Conservation (phyloP, 2,329 filamentous ascomycete species). For the Apiospora rasikravindrae region DNA sequence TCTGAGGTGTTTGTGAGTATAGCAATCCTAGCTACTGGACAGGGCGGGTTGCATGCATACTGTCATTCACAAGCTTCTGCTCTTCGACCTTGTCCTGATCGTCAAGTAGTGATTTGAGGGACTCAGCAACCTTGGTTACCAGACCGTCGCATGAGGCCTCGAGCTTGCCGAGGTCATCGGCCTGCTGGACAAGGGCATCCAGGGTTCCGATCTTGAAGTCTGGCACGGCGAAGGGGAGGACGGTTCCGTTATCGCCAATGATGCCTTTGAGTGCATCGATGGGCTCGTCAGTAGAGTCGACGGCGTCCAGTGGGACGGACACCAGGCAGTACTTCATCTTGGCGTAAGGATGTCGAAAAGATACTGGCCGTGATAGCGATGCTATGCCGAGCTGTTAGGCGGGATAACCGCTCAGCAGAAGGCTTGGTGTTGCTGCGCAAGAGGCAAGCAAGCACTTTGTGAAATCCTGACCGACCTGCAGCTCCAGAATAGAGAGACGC, state of each 20-base stretch:
- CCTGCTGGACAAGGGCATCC: slow-evolving; percentile 93
- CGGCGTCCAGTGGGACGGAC: slow-evolving; percentile 87
- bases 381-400: slow-evolving; percentile 1
- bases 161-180: slow-evolving; percentile 91
- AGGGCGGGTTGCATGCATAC: slow-evolving; percentile 50
- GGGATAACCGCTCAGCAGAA: slow-evolving; percentile 16
- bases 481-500: neutral
- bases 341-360: neutral
- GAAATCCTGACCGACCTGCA: neutral
- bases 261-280: slow-evolving; percentile 76
- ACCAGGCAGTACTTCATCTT: slow-evolving; percentile 77
- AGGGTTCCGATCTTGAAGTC: slow-evolving; percentile 98
- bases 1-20: slow-evolving; percentile 57
- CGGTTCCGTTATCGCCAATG: slow-evolving; percentile 77
- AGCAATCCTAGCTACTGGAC: neutral
- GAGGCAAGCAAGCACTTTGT: neutral
- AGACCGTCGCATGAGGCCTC: slow-evolving; percentile 80
- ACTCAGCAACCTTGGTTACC: slow-evolving; percentile 87
- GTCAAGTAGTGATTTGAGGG: slow-evolving; percentile 80
- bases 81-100: slow-evolving; percentile 82
- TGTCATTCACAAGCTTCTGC: slow-evolving; percentile 94
- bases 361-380: slow-evolving; percentile 1
- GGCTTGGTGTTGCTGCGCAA: neutral
- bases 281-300: slow-evolving; percentile 83
- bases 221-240: slow-evolving; percentile 80